Evolutionary conservation across 2,329 filamentous ascomycete genomes (phyloP).

Genomic region (Didymella arachidicola): DNA sequence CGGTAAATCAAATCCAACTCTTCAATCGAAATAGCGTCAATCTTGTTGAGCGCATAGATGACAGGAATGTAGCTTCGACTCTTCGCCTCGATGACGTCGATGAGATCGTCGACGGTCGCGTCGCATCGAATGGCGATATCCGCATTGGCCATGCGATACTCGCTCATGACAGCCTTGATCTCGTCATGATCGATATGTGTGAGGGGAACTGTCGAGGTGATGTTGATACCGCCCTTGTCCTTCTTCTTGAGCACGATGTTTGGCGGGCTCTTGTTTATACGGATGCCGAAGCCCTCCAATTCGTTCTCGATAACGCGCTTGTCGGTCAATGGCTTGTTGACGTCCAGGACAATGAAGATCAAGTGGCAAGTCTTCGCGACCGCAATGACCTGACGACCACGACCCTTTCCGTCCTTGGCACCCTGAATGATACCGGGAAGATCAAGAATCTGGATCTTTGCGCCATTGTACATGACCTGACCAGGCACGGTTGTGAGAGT

Average conservation of each 20-base stretch:
- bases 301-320: conserved; percentile 95
- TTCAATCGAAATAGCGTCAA: conserved; percentile 96
- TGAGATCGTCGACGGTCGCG: conserved; percentile 95
- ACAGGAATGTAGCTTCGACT: conserved; percentile 98
- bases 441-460: conserved; percentile 98
- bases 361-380: conserved; percentile 98
- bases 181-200: conserved; percentile 94
- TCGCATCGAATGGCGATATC: conserved; percentile 98
- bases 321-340: conserved; percentile 97
- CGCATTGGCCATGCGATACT: conserved; percentile 95
- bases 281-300: conserved; percentile 95
- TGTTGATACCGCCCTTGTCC: conserved; percentile 95
- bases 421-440: conserved; percentile 98
- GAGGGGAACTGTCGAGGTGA: conserved; percentile 92
- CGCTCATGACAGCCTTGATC: conserved; percentile 96
- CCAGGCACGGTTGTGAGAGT: conserved; percentile 97
- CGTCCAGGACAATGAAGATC: conserved; percentile 97
- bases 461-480: conserved; percentile 95
- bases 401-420: conserved; percentile 96
- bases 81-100: conserved; percentile 94
- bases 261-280: conserved; percentile 95
- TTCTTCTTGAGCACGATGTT: conserved; percentile 99
- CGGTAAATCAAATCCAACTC: conserved; percentile 95
- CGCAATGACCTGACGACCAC: conserved; percentile 97
- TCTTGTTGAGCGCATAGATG: conserved; percentile 98